A percentile compares a stretch with the other conserved stretches of the same genome.
Conservation (phyloP, 1,284 basidiomycete genomes). For the Boletellus dicymbophilus region DNA sequence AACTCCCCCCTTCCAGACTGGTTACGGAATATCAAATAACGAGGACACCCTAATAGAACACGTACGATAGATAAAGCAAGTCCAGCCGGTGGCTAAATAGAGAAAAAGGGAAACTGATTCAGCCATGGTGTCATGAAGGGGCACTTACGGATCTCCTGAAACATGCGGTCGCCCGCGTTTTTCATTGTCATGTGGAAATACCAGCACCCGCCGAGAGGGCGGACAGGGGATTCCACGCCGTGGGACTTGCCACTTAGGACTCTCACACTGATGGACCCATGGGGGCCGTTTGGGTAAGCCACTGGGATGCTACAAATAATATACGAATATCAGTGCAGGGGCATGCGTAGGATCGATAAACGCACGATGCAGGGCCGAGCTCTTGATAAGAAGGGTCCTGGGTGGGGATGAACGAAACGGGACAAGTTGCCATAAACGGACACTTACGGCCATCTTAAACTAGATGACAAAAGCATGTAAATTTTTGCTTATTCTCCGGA, state of each 20-base stretch:
- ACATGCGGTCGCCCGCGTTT: slow-evolving; percentile 65
- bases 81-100: slow-evolving; percentile 71
- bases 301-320: slow-evolving; percentile 74
- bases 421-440: background rate
- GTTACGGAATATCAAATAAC: slow-evolving; percentile 11
- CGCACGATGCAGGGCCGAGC: slow-evolving; percentile 59
- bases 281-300: slow-evolving; percentile 69
- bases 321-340: no score
- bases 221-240: slow-evolving; percentile 85
- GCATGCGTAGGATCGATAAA: slow-evolving; percentile 3
- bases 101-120: background rate
- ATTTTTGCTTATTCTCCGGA: no score
- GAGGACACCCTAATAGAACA: slow-evolving; percentile 8
- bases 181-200: slow-evolving; percentile 84
- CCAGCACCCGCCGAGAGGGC: slow-evolving; percentile 91
- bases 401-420: background rate
- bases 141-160: slow-evolving; percentile 80
- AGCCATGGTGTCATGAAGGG: background rate
- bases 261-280: slow-evolving; percentile 75
- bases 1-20: slow-evolving; percentile 71
- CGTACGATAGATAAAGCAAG: slow-evolving; percentile 79
- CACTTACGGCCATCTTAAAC: slow-evolving; percentile 79
- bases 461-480: no score
- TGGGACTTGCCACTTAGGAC: slow-evolving; percentile 91
- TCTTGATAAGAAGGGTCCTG: slow-evolving; percentile 81